phyloP scores from a whole-genome alignment of 306 rosid species.

The Lotus japonicus region DNA sequence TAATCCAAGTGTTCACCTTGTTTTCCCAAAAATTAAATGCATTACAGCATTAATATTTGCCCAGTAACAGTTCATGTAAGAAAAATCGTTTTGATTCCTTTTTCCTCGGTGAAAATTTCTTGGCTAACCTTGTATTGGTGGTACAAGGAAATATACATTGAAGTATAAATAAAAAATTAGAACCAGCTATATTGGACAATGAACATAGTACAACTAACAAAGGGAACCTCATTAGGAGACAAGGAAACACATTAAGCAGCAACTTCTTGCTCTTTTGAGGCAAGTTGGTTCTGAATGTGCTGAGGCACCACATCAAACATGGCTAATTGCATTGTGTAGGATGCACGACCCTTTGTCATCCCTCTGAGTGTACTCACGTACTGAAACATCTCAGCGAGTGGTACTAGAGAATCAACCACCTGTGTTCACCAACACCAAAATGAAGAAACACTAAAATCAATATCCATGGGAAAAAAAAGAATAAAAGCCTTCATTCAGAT shows the following conservation, averaged over 20 bases:
- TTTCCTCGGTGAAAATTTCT: background rate
- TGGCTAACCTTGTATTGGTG: slow-evolving; percentile 22
- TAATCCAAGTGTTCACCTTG: background rate
- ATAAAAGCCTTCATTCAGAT: background rate
- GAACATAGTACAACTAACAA: slow-evolving; percentile 7
- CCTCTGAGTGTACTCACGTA: slow-evolving; percentile 90
- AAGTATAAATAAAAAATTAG: background rate
- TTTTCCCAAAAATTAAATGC: background rate
- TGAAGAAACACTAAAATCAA: background rate
- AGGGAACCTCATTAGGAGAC: slow-evolving; percentile 10
- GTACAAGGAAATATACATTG: slow-evolving; percentile 5
- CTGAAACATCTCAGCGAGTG: slow-evolving; percentile 97
- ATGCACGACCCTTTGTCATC: slow-evolving; percentile 98
- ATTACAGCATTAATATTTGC: background rate
- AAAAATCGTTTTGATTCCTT: background rate
- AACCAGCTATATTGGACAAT: slow-evolving; percentile 9
- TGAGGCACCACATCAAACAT: slow-evolving; percentile 93
- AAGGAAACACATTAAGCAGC: slow-evolving; percentile 48
- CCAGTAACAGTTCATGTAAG: background rate
- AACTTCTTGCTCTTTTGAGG: slow-evolving; percentile 83
- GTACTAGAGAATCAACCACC: slow-evolving; percentile 89
- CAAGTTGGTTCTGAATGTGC: slow-evolving; percentile 85
- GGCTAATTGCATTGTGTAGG: slow-evolving; percentile 87
- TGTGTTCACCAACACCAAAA: slow-evolving; percentile 33
- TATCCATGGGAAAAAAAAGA: background rate